Percentiles rank a stretch among this genome's conserved stretches.
Conservation (phyloP, 345 rosid genomes). For the Pistacia vera region DNA sequence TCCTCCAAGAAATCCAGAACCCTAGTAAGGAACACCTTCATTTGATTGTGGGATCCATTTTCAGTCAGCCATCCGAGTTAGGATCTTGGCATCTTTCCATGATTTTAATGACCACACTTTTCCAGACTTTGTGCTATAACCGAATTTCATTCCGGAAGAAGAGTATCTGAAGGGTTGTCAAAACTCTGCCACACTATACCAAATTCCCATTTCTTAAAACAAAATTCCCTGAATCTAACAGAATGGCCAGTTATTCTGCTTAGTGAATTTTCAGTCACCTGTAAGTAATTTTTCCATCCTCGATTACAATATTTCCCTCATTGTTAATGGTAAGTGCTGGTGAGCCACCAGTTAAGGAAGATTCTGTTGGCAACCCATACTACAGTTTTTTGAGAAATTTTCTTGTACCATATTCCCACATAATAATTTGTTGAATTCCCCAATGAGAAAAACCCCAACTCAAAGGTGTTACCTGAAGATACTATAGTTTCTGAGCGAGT, state of each 20-base stretch:
- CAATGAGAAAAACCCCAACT: no score
- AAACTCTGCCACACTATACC: conserved; percentile 29
- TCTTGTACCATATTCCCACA: no score
- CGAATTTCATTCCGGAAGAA: conserved; percentile 27
- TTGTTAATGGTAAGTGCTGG: neutral
- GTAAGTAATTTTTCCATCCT: conserved; percentile 9
- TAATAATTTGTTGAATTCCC: no score
- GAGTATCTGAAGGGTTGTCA: conserved; percentile 17
- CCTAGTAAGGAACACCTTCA: neutral
- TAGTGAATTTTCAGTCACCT: neutral
- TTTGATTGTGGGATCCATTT: neutral
- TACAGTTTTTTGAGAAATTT: no score
- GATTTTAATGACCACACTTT: conserved; percentile 15
- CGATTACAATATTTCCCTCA: conserved; percentile 14
- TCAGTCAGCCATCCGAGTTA: neutral
- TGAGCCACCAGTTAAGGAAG: no score
- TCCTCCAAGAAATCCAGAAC: conserved; percentile 1
- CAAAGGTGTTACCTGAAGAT: no score
- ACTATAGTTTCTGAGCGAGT: no score
- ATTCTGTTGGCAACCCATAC: no score
- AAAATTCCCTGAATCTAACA: conserved; percentile 31
- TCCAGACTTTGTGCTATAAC: conserved; percentile 12
- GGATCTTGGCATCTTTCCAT: conserved; percentile 32
- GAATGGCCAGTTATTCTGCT: conserved; percentile 13
- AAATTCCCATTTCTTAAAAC: conserved; percentile 24